phyloP scores from a whole-genome alignment of 73 alveolate genomes.

The Urostyla sp. region DNA sequence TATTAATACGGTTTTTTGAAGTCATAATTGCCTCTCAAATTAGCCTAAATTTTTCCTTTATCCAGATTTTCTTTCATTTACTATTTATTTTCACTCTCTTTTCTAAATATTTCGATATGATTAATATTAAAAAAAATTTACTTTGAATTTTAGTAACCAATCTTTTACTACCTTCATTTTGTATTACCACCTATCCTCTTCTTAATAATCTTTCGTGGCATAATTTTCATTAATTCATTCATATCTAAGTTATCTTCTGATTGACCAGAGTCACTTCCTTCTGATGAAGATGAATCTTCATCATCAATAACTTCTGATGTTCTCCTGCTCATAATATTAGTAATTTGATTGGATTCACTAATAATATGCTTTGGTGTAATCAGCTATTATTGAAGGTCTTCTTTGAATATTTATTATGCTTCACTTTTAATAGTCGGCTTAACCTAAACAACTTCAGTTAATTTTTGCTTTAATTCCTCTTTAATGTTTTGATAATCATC shows the following conservation, averaged over 20 bases:
- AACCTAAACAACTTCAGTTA: no score
- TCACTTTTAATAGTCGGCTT: no score
- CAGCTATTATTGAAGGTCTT: no score
- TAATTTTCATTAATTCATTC: constrained; percentile 7
- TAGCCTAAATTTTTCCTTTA: constrained; percentile 6
- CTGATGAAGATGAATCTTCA: background rate
- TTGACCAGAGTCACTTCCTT: constrained; percentile 52
- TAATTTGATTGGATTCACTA: no score
- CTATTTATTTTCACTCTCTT: background rate
- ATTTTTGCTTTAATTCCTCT: no score
- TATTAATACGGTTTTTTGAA: constrained; percentile 53
- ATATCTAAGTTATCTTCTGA: constrained; percentile 59
- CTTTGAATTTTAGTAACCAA: constrained; percentile 6
- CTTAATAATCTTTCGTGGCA: constrained; percentile 42
- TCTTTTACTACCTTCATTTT: background rate
- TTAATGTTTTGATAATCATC: constrained; percentile 3
- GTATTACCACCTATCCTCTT: constrained; percentile 31
- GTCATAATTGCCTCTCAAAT: constrained; percentile 25
- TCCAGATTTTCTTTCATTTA: background rate
- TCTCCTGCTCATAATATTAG: no score
- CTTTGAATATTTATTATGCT: no score
- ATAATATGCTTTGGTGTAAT: no score
- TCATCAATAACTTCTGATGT: background rate
- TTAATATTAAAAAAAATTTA: background rate
- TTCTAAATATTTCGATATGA: background rate